A percentile compares a stretch with the other conserved stretches of the same genome.
phyloP scores from a whole-genome alignment of 306 rosid species.

The Amphicarpaea edgeworthii region DNA sequence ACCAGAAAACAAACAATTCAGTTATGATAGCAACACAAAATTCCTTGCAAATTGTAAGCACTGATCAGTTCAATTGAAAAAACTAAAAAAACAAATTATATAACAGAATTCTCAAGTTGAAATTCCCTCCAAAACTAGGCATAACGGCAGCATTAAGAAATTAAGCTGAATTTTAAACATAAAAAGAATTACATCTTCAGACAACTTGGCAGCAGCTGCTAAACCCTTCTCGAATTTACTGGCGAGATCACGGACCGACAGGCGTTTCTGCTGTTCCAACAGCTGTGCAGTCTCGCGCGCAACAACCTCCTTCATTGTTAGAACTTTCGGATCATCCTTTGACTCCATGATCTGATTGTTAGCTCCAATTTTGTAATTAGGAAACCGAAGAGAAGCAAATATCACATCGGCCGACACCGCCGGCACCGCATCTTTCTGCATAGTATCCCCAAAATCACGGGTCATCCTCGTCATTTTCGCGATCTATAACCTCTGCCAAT shows the following conservation, averaged over 20 bases:
- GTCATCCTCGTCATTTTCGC: constrained; percentile 77
- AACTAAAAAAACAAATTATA: not conserved
- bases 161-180: not conserved
- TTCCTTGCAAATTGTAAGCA: constrained; percentile 2
- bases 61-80: not conserved
- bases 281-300: constrained; percentile 92
- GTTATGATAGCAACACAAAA: constrained; percentile 21
- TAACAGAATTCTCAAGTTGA: constrained; percentile 22
- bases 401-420: constrained; percentile 83
- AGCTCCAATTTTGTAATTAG: constrained; percentile 79
- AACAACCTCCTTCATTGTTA: constrained; percentile 90
- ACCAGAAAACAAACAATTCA: constrained; percentile 36
- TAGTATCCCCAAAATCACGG: constrained; percentile 76
- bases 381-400: constrained; percentile 84
- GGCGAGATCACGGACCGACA: constrained; percentile 90
- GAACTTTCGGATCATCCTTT: constrained; percentile 70
- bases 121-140: constrained; percentile 13
- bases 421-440: constrained; percentile 68
- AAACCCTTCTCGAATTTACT: constrained; percentile 91
- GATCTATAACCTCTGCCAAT: constrained; percentile 51
- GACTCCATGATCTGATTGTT: constrained; percentile 82
- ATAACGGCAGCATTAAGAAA: not conserved
- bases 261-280: constrained; percentile 91
- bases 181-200: constrained; percentile 75
- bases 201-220: constrained; percentile 96